Evolutionary conservation across 768 basidiomycete species (phyloP), one percentile per base, ranked within the genome.

Genomic region (Kwoniella botswanensis): DNA sequence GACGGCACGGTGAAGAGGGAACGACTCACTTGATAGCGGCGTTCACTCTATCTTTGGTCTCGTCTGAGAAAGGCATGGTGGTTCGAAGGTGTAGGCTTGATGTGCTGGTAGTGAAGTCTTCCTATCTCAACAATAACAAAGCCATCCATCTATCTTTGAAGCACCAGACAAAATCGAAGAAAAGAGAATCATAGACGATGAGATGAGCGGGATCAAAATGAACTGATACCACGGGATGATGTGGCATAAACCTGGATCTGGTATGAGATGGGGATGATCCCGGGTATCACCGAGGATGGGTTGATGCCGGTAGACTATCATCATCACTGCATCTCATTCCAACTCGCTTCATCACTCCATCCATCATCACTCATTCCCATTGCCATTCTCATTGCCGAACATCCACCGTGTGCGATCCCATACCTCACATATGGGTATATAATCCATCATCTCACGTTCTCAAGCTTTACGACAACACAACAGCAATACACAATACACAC

Each of bases 31-130:
- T 81, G 60, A 83, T 65, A 57, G 79, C 79, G 41, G 79, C 76
- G 74, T 82, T 82, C 65, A 83, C 77, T 42, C 77, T 61, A 74
- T 83, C 82, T 64, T 83, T 83, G 46, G 82, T 83, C 67, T 83
- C 82, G 77, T 83, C 82, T 61, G 79, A 80, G 71, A 82, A 78
- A 13, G 80, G 70, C 81, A 82, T 82, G n/a, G 52, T 79, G 63
- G 6, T 35, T 59, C 22, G 46, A 50, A 6, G 46, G 6, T 7
- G 17, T 12, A 2, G 4, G 0, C 3, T 3, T 22, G 54, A 21
- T 55, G n/a, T 21, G 11, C 9, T 55, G 21, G 3, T 55, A 26
- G 57, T 17, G 12, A 9, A 43, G 9, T 15, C n/a, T 42, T 21
- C 42, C 17, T 22, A 18, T 43, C 0, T 43, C n/a, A 55, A 55